phyloP scores from a whole-genome alignment of 1,284 basidiomycete genomes.

The Sphaerobolus stellatus region DNA sequence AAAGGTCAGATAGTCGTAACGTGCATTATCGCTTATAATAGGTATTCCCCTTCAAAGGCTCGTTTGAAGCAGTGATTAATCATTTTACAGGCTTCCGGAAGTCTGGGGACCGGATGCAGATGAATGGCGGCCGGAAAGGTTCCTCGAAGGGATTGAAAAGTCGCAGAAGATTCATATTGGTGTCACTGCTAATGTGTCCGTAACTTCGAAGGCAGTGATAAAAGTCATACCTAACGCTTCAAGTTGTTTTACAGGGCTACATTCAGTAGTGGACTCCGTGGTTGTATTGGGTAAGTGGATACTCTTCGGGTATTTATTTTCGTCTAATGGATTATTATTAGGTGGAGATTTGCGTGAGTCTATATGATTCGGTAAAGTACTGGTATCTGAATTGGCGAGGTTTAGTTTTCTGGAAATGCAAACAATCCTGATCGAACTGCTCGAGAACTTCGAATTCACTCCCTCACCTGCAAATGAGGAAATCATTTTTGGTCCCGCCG shows the following conservation, averaged over 20 bases:
- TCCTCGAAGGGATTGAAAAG: neutral
- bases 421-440: conserved; percentile 47
- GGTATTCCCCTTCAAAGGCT: conserved; percentile 15
- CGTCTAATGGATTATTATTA: neutral
- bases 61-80: neutral
- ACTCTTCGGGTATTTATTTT: neutral
- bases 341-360: conserved; percentile 7
- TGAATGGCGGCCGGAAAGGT: conserved; percentile 40
- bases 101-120: conserved; percentile 44
- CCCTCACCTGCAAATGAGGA: conserved; percentile 18
- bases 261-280: neutral
- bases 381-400: too few species aligned
- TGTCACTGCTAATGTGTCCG: neutral
- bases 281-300: neutral
- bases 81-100: neutral
- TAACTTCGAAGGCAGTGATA: too few species aligned
- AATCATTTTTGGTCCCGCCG: conserved; percentile 19
- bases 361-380: too few species aligned
- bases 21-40: conserved; percentile 19
- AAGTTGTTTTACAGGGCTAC: neutral
- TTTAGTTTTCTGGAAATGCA: too few species aligned
- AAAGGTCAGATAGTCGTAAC: conserved; percentile 25
- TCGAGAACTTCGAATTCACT: conserved; percentile 48
- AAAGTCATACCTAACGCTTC: neutral
- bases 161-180: neutral